Percentiles rank a stretch among this genome's conserved stretches.
Conservation (phyloP, 148 eudicot genomes). For the Silene uniflora region DNA sequence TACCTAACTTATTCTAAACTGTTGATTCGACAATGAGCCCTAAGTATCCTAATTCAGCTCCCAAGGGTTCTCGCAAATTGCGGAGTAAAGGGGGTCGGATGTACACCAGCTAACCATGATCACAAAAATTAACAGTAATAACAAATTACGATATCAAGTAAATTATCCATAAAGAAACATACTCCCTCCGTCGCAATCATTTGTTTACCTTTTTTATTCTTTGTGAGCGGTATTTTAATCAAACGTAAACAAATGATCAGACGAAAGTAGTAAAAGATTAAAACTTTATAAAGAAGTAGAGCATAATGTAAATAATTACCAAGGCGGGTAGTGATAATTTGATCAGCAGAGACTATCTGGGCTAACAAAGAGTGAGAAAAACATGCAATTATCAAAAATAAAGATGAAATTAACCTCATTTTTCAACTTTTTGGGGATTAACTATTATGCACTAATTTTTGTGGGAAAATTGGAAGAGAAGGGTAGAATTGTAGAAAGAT, state of each 20-base stretch:
- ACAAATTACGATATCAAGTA: not conserved
- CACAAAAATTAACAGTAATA: not conserved
- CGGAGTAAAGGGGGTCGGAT: not conserved
- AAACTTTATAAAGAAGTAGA: not conserved
- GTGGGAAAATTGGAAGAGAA: too few relatives aligned
- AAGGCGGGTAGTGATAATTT: slow-evolving; percentile 49
- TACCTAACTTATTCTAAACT: too few relatives aligned
- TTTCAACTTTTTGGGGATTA: slow-evolving; percentile 1
- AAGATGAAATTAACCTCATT: slow-evolving; percentile 24
- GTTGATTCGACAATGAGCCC: too few relatives aligned
- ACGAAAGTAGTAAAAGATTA: not conserved
- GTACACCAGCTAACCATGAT: not conserved
- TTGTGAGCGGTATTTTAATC: too few relatives aligned
- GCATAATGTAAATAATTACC: slow-evolving; percentile 31
- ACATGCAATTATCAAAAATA: slow-evolving; percentile 10
- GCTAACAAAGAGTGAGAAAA: slow-evolving; percentile 26
- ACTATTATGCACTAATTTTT: too few relatives aligned
- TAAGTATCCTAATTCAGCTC: too few relatives aligned
- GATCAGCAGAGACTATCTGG: slow-evolving; percentile 42
- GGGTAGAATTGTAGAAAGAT: not conserved
- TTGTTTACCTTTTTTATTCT: too few relatives aligned
- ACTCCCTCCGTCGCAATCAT: not conserved
- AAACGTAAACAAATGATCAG: too few relatives aligned
- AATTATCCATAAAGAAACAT: not conserved
- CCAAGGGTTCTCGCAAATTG: too few relatives aligned